Evolutionary conservation across 495 filamentous ascomycete species (phyloP).

Genomic region (Penicillium goetzii): DNA sequence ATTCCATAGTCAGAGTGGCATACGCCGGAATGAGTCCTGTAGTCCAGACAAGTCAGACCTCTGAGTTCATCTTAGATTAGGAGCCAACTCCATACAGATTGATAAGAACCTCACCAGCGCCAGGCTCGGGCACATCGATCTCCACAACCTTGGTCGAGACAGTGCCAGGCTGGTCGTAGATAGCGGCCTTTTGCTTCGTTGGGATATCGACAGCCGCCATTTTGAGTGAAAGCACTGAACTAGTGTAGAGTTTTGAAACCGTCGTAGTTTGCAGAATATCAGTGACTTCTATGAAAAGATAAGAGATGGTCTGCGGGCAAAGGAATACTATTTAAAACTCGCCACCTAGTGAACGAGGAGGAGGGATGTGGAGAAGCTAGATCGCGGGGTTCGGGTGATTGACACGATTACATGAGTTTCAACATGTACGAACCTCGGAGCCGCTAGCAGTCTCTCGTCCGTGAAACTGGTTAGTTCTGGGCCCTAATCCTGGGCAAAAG

Average conservation of each 20-base stretch:
- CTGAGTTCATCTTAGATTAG: not conserved
- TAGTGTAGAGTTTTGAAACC: not conserved
- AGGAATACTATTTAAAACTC: not conserved
- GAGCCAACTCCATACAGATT: slow-evolving; percentile 51
- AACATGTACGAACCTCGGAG: slow-evolving; percentile 8
- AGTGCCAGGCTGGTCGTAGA: slow-evolving; percentile 71
- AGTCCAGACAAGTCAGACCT: slow-evolving; percentile 11
- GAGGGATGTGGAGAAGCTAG: slow-evolving; percentile 1
- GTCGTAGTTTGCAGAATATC: not conserved
- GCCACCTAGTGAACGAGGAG: slow-evolving; percentile 13
- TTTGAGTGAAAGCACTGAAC: not conserved
- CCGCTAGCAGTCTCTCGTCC: not conserved
- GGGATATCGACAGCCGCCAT: slow-evolving; percentile 53
- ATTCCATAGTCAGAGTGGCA: slow-evolving; percentile 69
- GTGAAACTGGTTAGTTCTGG: not conserved
- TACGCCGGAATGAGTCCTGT: slow-evolving; percentile 70
- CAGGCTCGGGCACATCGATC: slow-evolving; percentile 67
- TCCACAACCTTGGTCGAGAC: slow-evolving; percentile 71
- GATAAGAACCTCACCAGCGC: slow-evolving; percentile 65
- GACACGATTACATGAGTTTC: not conserved
- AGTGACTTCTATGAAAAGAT: not conserved
- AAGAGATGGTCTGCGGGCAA: not conserved
- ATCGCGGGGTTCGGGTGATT: slow-evolving; percentile 14
- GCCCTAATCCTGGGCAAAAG: not conserved
- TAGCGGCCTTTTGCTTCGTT: slow-evolving; percentile 65